phyloP scores from a whole-genome alignment of 192 early-diverging fungal species.

The Coemansia umbellata region DNA sequence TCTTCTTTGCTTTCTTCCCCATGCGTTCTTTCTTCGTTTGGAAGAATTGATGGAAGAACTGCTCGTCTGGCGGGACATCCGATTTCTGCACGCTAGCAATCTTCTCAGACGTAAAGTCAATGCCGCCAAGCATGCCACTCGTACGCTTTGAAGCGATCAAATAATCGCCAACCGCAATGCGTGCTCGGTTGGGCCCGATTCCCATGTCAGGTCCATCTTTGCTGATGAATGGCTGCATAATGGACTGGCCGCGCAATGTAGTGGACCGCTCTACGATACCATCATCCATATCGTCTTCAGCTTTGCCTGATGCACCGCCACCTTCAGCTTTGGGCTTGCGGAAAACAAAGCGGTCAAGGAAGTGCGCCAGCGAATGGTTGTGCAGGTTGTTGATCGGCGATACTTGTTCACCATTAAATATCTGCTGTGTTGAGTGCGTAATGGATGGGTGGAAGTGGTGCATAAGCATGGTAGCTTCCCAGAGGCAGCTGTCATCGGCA shows the following conservation, averaged over 20 bases:
- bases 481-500: slow-evolving; percentile 80
- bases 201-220: slow-evolving; percentile 20
- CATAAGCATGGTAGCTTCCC: slow-evolving; percentile 82
- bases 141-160: slow-evolving; percentile 66
- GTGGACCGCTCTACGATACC: slow-evolving; percentile 5
- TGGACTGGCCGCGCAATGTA: slow-evolving; percentile 38
- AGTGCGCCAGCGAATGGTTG: slow-evolving; percentile 86
- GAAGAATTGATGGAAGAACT: slow-evolving; percentile 47
- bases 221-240: slow-evolving; percentile 52
- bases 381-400: slow-evolving; percentile 68
- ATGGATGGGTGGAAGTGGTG: slow-evolving; percentile 92
- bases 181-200: slow-evolving; percentile 7
- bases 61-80: slow-evolving; percentile 26
- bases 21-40: slow-evolving; percentile 34
- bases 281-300: not conserved
- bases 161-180: slow-evolving; percentile 41
- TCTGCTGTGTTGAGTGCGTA: slow-evolving; percentile 69
- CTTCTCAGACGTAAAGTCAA: slow-evolving; percentile 31
- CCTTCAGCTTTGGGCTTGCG: slow-evolving; percentile 84
- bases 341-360: slow-evolving; percentile 93
- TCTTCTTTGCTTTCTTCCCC: slow-evolving; percentile 42
- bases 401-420: slow-evolving; percentile 69
- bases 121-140: slow-evolving; percentile 56
- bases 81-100: slow-evolving; percentile 35
- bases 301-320: slow-evolving; percentile 58